phyloP scores from a whole-genome alignment of 2,329 filamentous ascomycete genomes.

The Bipolaris gigantea region DNA sequence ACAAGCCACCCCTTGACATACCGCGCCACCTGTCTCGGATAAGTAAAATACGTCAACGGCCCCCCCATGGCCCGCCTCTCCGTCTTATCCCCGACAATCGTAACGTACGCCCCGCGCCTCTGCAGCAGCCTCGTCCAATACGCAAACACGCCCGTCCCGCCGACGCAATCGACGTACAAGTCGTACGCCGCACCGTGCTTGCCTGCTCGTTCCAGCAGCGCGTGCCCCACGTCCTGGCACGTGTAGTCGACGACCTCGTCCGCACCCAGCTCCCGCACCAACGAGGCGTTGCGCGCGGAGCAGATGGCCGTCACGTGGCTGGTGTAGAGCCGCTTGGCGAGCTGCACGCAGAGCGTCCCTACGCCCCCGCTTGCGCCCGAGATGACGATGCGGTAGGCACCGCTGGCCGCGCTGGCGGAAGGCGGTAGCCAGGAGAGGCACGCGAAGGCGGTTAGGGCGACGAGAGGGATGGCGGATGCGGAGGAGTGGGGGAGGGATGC shows the following conservation, averaged over 20 bases:
- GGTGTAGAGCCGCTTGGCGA: slow-evolving; percentile 42
- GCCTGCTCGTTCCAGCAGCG: slow-evolving; percentile 38
- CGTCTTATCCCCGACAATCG: slow-evolving; percentile 46
- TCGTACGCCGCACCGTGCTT: slow-evolving; percentile 42
- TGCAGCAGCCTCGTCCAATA: slow-evolving; percentile 33
- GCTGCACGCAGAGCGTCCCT: slow-evolving; percentile 43
- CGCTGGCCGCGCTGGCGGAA: neutral
- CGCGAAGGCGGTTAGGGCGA: slow-evolving; percentile 45
- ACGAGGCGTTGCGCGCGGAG: slow-evolving; percentile 50
- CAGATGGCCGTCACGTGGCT: slow-evolving; percentile 55
- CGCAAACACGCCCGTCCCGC: slow-evolving; percentile 52
- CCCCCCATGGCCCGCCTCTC: slow-evolving; percentile 46
- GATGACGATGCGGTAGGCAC: slow-evolving; percentile 29
- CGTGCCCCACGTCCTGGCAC: slow-evolving; percentile 34
- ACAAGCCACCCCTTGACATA: slow-evolving; percentile 27
- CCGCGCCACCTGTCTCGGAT: slow-evolving; percentile 30
- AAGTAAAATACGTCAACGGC: slow-evolving; percentile 37
- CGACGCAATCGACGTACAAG: slow-evolving; percentile 55
- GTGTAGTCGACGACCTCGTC: slow-evolving; percentile 50
- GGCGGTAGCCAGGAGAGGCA: slow-evolving; percentile 34
- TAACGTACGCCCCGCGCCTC: slow-evolving; percentile 47
- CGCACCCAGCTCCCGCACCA: slow-evolving; percentile 54
- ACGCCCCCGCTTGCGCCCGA: slow-evolving; percentile 39
- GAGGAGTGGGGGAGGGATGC: slow-evolving; percentile 19
- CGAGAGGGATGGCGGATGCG: slow-evolving; percentile 41